Conservation (phyloP, 306 rosid species). For the Lathyrus oleraceus region DNA sequence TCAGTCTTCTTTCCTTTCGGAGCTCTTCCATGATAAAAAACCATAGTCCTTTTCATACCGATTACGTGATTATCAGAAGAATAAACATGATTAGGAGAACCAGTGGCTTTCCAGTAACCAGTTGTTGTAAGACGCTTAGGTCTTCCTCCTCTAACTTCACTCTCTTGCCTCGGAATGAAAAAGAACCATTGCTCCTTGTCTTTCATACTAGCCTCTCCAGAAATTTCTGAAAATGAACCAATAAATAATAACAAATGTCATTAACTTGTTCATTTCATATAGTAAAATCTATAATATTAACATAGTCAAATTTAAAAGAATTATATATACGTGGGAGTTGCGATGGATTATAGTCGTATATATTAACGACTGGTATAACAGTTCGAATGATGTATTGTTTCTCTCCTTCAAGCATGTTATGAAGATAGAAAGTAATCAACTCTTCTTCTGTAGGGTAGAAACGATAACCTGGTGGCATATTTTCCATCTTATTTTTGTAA, state of each 20-base stretch:
- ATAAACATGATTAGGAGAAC: constrained; percentile 72
- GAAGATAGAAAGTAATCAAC: constrained; percentile 64
- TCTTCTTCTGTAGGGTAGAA: constrained; percentile 93
- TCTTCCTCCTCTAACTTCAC: constrained; percentile 87
- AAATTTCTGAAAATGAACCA: constrained; percentile 45
- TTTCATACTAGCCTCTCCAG: constrained; percentile 61
- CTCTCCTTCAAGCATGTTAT: constrained; percentile 59
- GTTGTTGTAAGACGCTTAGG: constrained; percentile 67
- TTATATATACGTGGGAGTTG: constrained; percentile 72
- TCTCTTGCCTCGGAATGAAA: constrained; percentile 77
- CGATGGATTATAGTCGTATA: constrained; percentile 64
- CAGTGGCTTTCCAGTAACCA: constrained; percentile 95
- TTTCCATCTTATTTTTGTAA: constrained; percentile 39
- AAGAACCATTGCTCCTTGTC: constrained; percentile 91
- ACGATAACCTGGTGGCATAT: constrained; percentile 72
- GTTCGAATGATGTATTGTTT: constrained; percentile 45
- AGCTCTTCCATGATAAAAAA: constrained; percentile 81
- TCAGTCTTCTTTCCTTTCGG: constrained; percentile 72
- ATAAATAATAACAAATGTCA: neutral
- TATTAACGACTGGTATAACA: constrained; percentile 64
- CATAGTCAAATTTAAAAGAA: neutral
- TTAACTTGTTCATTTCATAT: no score
- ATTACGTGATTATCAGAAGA: constrained; percentile 58
- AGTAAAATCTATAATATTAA: neutral
- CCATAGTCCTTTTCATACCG: constrained; percentile 83